phyloP scores from a whole-genome alignment of 371 early-diverging fungal genomes.

The Furculomyces boomerangus region DNA sequence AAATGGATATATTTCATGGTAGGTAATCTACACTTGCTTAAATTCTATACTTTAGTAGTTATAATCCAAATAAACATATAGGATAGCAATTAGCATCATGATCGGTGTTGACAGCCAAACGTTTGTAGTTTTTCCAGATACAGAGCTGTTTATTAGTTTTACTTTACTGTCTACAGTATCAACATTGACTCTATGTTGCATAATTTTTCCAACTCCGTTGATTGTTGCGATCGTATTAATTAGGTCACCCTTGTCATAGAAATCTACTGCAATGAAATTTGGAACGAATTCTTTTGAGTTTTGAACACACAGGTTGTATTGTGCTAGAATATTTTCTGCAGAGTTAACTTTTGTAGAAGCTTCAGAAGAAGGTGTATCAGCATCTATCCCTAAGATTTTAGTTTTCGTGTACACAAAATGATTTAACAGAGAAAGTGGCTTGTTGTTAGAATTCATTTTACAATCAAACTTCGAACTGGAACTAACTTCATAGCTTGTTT shows the following conservation, averaged over 20 bases:
- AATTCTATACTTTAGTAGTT: too few relatives aligned
- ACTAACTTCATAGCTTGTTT: conserved; percentile 17
- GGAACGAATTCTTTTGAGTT: conserved; percentile 24
- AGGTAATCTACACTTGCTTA: too few relatives aligned
- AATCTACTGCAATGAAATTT: conserved; percentile 57
- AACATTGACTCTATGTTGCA: too few relatives aligned
- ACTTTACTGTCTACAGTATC: too few relatives aligned
- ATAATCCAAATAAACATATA: too few relatives aligned
- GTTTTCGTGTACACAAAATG: conserved; percentile 19
- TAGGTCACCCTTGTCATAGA: conserved; percentile 41
- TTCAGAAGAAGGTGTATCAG: conserved; percentile 10
- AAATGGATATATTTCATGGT: too few relatives aligned
- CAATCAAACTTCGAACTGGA: conserved; percentile 13
- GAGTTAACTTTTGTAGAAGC: conserved; percentile 11
- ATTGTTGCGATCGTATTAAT: conserved; percentile 32
- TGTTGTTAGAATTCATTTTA: conserved; percentile 4
- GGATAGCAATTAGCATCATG: too few relatives aligned
- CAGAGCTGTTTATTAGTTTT: too few relatives aligned
- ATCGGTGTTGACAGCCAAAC: too few relatives aligned
- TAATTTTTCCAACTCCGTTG: conserved; percentile 44
- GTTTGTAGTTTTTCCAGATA: not conserved
- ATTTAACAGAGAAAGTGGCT: conserved; percentile 18
- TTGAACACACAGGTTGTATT: conserved; percentile 11
- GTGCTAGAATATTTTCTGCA: conserved; percentile 7
- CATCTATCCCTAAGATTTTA: not conserved